These are phyloP conservation scores for Penicillium sp. DNA, from an alignment of 2,329 filamentous ascomycete species.

Conservation along the genomic window DNA sequence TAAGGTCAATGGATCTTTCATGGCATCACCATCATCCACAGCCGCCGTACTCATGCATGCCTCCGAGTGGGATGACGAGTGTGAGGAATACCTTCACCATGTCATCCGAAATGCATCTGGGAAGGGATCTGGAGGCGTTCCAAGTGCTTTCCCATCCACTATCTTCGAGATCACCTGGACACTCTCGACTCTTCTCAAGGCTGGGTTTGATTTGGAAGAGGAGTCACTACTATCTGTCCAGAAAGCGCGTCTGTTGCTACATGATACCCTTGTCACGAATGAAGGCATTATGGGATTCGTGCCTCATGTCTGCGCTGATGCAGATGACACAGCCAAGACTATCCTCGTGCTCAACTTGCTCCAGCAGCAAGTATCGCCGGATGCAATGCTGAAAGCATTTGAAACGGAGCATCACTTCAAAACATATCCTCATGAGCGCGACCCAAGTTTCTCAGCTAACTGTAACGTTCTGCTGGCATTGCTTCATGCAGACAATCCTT, in stretches of 20 bases:
- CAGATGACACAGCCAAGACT: constrained; percentile 29
- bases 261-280: neutral
- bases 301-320: constrained; percentile 18
- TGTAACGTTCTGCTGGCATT: constrained; percentile 36
- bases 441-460: constrained; percentile 37
- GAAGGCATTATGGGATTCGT: constrained; percentile 22
- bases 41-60: constrained; percentile 39
- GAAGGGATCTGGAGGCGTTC: constrained; percentile 16
- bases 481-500: constrained; percentile 21
- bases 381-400: constrained; percentile 26
- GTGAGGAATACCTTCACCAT: constrained; percentile 32
- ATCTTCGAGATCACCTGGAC: constrained; percentile 32
- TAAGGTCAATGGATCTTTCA: constrained; percentile 33
- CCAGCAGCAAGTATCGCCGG: constrained; percentile 11
- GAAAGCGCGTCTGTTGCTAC: neutral
- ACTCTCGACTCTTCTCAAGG: constrained; percentile 3
- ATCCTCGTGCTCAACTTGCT: constrained; percentile 15
- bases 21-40: constrained; percentile 44
- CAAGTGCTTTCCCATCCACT: constrained; percentile 29
- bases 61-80: constrained; percentile 33
- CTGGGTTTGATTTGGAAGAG: neutral
- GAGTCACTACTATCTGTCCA: neutral
- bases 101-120: constrained; percentile 18
- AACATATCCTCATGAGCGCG: constrained; percentile 31
- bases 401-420: constrained; percentile 30